Base-by-base conservation (phyloP, 495 filamentous ascomycete genomes). In the Thermochaetoides thermophila region DNA sequence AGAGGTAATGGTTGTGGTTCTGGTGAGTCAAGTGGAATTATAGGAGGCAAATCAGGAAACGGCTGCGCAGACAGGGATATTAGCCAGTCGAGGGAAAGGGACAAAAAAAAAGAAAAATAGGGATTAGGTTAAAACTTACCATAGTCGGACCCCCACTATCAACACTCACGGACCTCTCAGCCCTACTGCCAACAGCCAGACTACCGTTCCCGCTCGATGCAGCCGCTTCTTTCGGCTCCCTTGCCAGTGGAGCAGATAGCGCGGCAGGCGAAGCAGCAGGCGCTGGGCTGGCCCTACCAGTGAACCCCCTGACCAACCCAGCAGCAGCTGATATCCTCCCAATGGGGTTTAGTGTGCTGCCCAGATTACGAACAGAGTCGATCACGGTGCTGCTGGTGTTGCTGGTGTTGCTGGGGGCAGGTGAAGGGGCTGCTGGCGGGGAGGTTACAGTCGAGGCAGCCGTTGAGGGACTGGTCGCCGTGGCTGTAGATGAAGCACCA, bases 341-440 rank as follows among this genome's bases (percentile, higher is more conserved):
- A 42, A 95, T 72, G 0, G 85, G 85, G 41, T 93, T 93, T 9
- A 93, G 59, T 2, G 79, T 75, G 45, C 69, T 89, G 14, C 82
- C 78, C 20, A 93, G 69, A 42, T 72, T 83, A n/a, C 80, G 71
- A 70, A 91, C 74, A 1, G 78, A 81, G 42, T 89, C 84, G 1
- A 87, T 66, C 8, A 70, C 45, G n/a, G n/a, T n/a, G n/a, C n/a
- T n/a, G n/a, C n/a, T n/a, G n/a, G n/a, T n/a, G n/a, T n/a, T n/a
- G n/a, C n/a, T n/a, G n/a, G n/a, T n/a, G n/a, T n/a, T n/a, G n/a
- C n/a, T n/a, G n/a, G n/a, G n/a, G n/a, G n/a, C n/a, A n/a, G n/a
- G n/a, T n/a, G n/a, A n/a, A n/a, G n/a, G n/a, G n/a, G n/a, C n/a
- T n/a, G n/a, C n/a, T n/a, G n/a, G n/a, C n/a, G n/a, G n/a, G n/a